Percentiles rank a stretch among this genome's conserved stretches.
phyloP scores from a whole-genome alignment of 495 filamentous ascomycete species.

The Aspergillus incahuasiensis region DNA sequence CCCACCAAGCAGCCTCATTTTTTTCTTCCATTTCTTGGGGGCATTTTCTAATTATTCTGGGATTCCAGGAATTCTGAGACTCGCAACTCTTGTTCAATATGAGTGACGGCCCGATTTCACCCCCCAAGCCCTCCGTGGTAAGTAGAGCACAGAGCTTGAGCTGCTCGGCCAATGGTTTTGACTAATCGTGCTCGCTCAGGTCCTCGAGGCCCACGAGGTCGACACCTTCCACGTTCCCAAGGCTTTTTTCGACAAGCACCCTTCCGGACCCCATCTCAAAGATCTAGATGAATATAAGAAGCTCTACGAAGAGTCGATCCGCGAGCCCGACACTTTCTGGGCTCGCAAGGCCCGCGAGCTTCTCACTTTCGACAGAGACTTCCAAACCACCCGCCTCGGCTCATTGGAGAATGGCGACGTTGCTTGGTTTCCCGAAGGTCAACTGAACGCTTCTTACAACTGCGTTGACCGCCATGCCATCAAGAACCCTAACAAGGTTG shows the following conservation, averaged over 20 bases:
- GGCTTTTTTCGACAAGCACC: conserved; percentile 65
- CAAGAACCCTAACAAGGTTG: conserved; percentile 84
- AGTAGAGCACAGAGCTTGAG: conserved; percentile 3
- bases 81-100: conserved; percentile 39
- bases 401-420: conserved; percentile 76
- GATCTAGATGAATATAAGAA: conserved; percentile 81
- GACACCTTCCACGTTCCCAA: conserved; percentile 72
- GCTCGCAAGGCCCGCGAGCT: conserved; percentile 78
- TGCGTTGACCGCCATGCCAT: conserved; percentile 94
- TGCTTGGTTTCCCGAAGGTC: conserved; percentile 92
- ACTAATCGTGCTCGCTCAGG: conserved; percentile 23
- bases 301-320: conserved; percentile 95
- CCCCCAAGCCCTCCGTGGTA: conserved; percentile 65
- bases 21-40: not conserved
- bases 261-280: conserved; percentile 61
- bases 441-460: conserved; percentile 94
- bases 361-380: conserved; percentile 84
- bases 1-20: not conserved
- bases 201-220: conserved; percentile 75
- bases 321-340: conserved; percentile 90
- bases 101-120: conserved; percentile 55
- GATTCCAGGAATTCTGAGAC: not conserved
- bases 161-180: not conserved
- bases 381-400: conserved; percentile 82
- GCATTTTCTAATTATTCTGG: not conserved